Percentiles rank a stretch among this genome's conserved stretches.
Conservation (phyloP, 1,284 basidiomycete genomes). For the Chalciporus piperatoides region DNA sequence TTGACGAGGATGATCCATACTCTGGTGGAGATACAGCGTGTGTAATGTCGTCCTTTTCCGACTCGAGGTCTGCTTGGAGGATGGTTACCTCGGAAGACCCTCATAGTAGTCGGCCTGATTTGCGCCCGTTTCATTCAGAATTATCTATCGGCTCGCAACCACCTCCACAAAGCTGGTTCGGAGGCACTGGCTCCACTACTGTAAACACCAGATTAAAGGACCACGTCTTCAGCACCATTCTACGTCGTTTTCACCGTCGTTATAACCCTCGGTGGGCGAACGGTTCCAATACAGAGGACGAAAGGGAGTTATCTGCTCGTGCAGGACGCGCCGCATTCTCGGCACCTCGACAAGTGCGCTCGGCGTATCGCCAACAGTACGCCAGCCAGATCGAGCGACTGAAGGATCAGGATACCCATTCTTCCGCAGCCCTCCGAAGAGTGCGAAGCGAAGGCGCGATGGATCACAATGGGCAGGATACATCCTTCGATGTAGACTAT, state of each 20-base stretch:
- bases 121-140: constrained; percentile 42
- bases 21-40: constrained; percentile 40
- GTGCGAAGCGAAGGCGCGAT: constrained; percentile 59
- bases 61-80: constrained; percentile 26
- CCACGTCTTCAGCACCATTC: constrained; percentile 85
- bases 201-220: constrained; percentile 93
- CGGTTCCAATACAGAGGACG: constrained; percentile 37
- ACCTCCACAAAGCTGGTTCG: constrained; percentile 53
- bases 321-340: constrained; percentile 41
- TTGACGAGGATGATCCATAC: constrained; percentile 44
- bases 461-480: constrained; percentile 28
- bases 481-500: constrained; percentile 50
- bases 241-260: constrained; percentile 64
- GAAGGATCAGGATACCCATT: constrained; percentile 32
- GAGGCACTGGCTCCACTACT: constrained; percentile 85
- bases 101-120: constrained; percentile 27
- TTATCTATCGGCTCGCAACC: constrained; percentile 31
- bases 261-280: constrained; percentile 40
- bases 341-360: constrained; percentile 35
- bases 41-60: constrained; percentile 14
- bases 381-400: constrained; percentile 37
- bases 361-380: constrained; percentile 36
- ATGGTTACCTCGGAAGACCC: constrained; percentile 33
- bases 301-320: constrained; percentile 41
- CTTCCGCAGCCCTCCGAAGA: constrained; percentile 46